Conservation (phyloP, 352 stramenopile species). For the Phytophthora fragariaefolia region DNA sequence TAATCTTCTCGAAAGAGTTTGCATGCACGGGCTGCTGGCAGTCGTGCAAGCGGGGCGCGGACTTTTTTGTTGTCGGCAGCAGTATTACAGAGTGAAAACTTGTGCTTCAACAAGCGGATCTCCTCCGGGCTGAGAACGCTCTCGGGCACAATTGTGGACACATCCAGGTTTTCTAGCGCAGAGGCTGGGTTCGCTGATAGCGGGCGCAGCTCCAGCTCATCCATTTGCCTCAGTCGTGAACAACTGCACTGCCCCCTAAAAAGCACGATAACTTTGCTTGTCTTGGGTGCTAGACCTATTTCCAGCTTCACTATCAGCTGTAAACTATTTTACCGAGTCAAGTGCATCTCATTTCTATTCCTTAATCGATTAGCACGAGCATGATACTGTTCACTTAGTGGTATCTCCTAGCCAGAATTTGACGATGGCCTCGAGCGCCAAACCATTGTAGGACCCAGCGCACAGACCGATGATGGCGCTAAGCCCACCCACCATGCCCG, state of each 20-base stretch:
- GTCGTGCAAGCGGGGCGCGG: conserved; percentile 32
- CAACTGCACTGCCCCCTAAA: too few relatives aligned
- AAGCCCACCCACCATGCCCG: conserved; percentile 75
- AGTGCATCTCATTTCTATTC: conserved; percentile 18
- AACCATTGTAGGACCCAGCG: conserved; percentile 75
- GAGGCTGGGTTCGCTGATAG: conserved; percentile 18
- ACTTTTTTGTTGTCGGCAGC: conserved; percentile 34
- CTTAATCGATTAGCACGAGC: not conserved
- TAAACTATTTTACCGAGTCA: not conserved
- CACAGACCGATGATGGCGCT: conserved; percentile 80
- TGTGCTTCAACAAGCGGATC: conserved; percentile 52
- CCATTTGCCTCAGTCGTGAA: too few relatives aligned
- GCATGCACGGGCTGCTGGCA: conserved; percentile 52
- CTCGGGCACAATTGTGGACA: conserved; percentile 43
- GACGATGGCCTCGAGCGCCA: conserved; percentile 72
- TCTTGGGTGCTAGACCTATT: too few relatives aligned
- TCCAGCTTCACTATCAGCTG: too few relatives aligned
- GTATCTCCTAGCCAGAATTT: conserved; percentile 46
- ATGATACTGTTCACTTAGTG: not conserved
- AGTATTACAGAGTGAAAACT: conserved; percentile 58
- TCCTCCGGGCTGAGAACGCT: conserved; percentile 58
- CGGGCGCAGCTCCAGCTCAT: conserved; percentile 12
- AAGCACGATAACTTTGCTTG: too few relatives aligned
- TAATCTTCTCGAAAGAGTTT: conserved; percentile 74
- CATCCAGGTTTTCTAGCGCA: conserved; percentile 28